These are phyloP conservation scores for Candida dajiaensis DNA, from an alignment of 805 yeast species.

Conservation along the genomic window DNA sequence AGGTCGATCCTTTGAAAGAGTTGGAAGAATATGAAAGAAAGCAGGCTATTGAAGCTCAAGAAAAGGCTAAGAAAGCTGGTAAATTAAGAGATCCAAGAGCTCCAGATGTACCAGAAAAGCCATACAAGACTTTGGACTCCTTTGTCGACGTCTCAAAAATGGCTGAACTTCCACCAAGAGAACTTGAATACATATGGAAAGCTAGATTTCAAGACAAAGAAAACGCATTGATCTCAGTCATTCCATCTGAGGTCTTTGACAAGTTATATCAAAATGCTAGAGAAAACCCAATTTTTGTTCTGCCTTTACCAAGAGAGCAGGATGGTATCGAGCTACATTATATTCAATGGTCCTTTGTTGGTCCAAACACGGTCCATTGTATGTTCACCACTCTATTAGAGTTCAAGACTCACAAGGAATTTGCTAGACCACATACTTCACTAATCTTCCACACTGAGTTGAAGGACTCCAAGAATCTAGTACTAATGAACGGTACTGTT, in stretches of 20 bases:
- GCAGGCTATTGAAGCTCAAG: slow-evolving; percentile 23
- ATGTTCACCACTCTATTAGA: slow-evolving; percentile 89
- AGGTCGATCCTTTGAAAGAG: slow-evolving; percentile 64
- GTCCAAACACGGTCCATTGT: slow-evolving; percentile 78
- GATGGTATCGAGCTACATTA: slow-evolving; percentile 75
- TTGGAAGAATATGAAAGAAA: slow-evolving; percentile 49
- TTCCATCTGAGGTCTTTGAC: slow-evolving; percentile 54
- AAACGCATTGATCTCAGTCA: slow-evolving; percentile 57
- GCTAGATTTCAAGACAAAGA: slow-evolving; percentile 68
- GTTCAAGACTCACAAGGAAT: slow-evolving; percentile 84
- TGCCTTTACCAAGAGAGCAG: slow-evolving; percentile 72
- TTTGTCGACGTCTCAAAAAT: slow-evolving; percentile 68
- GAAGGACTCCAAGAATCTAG: slow-evolving; percentile 48
- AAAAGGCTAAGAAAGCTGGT: slow-evolving; percentile 18
- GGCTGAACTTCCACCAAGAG: slow-evolving; percentile 45
- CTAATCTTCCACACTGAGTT: slow-evolving; percentile 82
- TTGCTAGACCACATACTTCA: slow-evolving; percentile 92
- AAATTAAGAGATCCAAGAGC: slow-evolving; percentile 31
- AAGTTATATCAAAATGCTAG: slow-evolving; percentile 60
- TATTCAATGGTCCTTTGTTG: slow-evolving; percentile 90
- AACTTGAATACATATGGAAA: slow-evolving; percentile 81
- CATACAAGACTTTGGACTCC: slow-evolving; percentile 68
- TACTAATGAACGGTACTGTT: slow-evolving; percentile 81
- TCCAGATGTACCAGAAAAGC: slow-evolving; percentile 35
- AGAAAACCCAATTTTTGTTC: slow-evolving; percentile 74